Base-by-base conservation (phyloP, 352 stramenopile genomes). In the Pythium chondricola region DNA sequence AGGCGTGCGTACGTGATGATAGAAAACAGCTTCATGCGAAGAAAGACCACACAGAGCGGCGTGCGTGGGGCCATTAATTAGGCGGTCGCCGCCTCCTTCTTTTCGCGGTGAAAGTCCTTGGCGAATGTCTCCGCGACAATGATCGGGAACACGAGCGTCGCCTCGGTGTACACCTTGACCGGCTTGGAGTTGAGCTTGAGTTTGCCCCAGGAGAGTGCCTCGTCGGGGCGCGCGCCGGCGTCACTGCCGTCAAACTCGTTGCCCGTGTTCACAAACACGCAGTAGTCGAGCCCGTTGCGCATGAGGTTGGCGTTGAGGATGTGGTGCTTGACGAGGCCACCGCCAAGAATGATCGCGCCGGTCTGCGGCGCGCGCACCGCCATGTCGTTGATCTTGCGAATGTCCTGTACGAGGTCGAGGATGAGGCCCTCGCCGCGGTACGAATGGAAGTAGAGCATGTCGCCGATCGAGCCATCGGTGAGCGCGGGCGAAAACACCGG, bases 371-470 rank as follows among this genome's bases (percentile, higher is more conserved):
- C 94, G 43, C 86, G 84, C 43, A 99, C 95, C 2, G 96, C 95
- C 30, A 97, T 80, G 68, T 99, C 95, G 63, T 99, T 99, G 56
- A 99, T 97, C 24, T 65, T 67, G 27, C 96, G 93, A 59, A 99
- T 99, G 65, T 99, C 97, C 43, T 92, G 85, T 16, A 85, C 88
- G 52, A 99, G 97, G 61, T 99, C 97, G 9, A 99, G 58, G 8
- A 99, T 64, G 41, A 99, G 95, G 3, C 97, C 97, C 35, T 92
- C 83, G 18, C 97, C 88, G 63, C 98, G 98, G 82, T 99, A 99
- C 49, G 93, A 98, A 69, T 99, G 96, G 64, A 99, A 99, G 80
- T 98, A 99, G n/a, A 99, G 89, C 97, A 99, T 99, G 65, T 99
- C 97, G 30, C 97, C 97, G 48, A 99, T 95, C 35, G 87, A 98